phyloP scores from a whole-genome alignment of 768 basidiomycete genomes.

The Lactarius quietus region DNA sequence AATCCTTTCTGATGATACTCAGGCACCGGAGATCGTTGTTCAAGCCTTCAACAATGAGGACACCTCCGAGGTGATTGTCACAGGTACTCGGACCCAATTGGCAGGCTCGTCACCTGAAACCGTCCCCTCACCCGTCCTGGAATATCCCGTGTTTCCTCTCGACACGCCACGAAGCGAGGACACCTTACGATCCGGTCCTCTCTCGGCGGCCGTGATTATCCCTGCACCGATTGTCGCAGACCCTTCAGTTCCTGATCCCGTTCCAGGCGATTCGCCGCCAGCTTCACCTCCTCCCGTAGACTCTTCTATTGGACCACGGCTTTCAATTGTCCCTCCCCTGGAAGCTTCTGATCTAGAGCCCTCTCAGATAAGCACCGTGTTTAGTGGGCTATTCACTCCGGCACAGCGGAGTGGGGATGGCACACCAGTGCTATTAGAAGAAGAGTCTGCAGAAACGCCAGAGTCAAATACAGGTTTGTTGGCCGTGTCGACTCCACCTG shows the following conservation, averaged over 20 bases:
- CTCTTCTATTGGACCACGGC: neutral
- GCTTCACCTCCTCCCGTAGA: neutral
- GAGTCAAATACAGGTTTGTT: neutral
- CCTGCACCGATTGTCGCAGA: conserved; percentile 26
- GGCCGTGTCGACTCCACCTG: neutral
- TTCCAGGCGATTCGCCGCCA: conserved; percentile 9
- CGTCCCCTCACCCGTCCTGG: neutral
- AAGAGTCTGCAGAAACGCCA: conserved; percentile 4
- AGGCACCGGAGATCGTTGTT: conserved; percentile 8
- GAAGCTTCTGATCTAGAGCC: conserved; percentile 8
- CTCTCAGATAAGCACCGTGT: conserved; percentile 1
- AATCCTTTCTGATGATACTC: neutral
- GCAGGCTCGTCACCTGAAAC: neutral
- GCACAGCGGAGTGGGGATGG: conserved; percentile 19
- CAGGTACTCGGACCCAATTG: neutral
- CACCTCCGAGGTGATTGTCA: neutral
- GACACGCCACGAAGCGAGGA: neutral
- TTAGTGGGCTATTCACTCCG: conserved; percentile 26
- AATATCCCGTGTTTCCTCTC: neutral
- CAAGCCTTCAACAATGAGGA: neutral
- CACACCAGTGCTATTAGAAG: conserved; percentile 19
- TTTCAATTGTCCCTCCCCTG: conserved; percentile 12
- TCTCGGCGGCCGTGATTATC: neutral
- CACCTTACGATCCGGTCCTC: neutral
- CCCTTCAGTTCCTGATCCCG: conserved; percentile 27